Conservation (phyloP, 2,329 filamentous ascomycete species). For the Colletotrichum chrysophilum region DNA sequence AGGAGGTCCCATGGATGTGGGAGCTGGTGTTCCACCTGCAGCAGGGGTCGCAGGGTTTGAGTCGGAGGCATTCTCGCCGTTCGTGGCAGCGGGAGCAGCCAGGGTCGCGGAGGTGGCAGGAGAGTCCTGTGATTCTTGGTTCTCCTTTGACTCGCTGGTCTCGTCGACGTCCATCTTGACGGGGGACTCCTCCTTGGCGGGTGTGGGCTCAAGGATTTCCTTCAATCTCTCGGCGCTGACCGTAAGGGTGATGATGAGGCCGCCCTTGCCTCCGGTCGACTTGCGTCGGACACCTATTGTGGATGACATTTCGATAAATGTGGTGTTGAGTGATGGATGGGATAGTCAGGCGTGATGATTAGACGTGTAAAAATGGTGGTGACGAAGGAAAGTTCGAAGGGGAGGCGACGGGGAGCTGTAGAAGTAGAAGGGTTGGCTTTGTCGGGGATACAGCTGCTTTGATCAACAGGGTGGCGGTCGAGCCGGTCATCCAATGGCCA, state of each 20-base stretch:
- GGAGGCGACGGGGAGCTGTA: not conserved
- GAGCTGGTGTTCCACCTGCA: slow-evolving; percentile 59
- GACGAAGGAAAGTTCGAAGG: not conserved
- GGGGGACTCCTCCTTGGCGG: slow-evolving; percentile 49
- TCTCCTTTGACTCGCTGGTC: slow-evolving; percentile 32
- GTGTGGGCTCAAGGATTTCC: slow-evolving; percentile 50
- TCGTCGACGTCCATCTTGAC: slow-evolving; percentile 35
- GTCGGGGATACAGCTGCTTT: slow-evolving; percentile 14
- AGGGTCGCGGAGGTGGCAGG: slow-evolving; percentile 47
- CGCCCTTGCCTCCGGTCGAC: slow-evolving; percentile 25
- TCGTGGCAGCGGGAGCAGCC: slow-evolving; percentile 46
- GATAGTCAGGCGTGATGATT: not conserved
- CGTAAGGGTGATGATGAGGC: slow-evolving; percentile 56
- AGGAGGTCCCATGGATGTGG: slow-evolving; percentile 64
- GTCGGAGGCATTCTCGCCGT: slow-evolving; percentile 62
- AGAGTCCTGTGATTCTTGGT: slow-evolving; percentile 47
- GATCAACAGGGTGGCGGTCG: slow-evolving; percentile 21
- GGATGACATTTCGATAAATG: slow-evolving; percentile 17
- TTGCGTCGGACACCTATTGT: slow-evolving; percentile 21
- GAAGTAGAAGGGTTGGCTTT: slow-evolving; percentile 10
- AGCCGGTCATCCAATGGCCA: slow-evolving; percentile 19
- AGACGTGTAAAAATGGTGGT: not conserved
- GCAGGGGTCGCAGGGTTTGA: slow-evolving; percentile 66
- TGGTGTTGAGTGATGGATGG: not conserved
- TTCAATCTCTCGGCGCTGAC: slow-evolving; percentile 56